A percentile compares a stretch with the other conserved stretches of the same genome.
Conservation (phyloP, 257 asterid species). For the Striga asiatica region DNA sequence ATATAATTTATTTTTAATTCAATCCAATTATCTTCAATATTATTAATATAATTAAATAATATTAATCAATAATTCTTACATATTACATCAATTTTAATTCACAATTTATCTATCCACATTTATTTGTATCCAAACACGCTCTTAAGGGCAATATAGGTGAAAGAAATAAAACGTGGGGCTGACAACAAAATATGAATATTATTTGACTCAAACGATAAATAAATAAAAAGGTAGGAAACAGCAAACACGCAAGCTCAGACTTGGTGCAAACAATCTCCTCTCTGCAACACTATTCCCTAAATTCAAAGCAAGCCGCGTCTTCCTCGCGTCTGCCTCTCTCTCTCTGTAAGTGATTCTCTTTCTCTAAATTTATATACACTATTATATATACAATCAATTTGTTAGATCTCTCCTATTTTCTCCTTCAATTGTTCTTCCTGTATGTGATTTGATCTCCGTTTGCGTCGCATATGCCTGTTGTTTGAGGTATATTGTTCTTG, state of each 20-base stretch:
- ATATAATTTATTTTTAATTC: too few relatives aligned
- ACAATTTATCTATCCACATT: too few relatives aligned
- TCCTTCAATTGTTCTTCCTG: not conserved
- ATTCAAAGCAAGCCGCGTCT: too few relatives aligned
- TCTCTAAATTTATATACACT: constrained; percentile 10
- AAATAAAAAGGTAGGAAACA: constrained; percentile 13
- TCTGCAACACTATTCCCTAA: constrained; percentile 31
- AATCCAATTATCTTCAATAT: too few relatives aligned
- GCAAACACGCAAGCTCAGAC: constrained; percentile 33
- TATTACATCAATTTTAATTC: too few relatives aligned
- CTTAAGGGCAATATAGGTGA: too few relatives aligned
- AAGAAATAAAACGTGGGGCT: too few relatives aligned
- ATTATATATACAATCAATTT: not conserved
- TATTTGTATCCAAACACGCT: too few relatives aligned
- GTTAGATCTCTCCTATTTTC: not conserved
- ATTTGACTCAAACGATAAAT: too few relatives aligned
- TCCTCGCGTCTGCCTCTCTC: constrained; percentile 22
- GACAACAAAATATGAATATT: too few relatives aligned
- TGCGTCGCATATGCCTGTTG: not conserved
- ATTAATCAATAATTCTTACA: too few relatives aligned
- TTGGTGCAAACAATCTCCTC: constrained; percentile 23
- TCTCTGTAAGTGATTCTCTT: constrained; percentile 20
- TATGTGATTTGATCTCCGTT: not conserved
- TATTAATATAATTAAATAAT: too few relatives aligned
- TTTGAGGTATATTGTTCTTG: constrained; percentile 13